Evolutionary conservation across 371 early-diverging fungal genomes (phyloP).

Genomic region (Mortierella sp.): DNA sequence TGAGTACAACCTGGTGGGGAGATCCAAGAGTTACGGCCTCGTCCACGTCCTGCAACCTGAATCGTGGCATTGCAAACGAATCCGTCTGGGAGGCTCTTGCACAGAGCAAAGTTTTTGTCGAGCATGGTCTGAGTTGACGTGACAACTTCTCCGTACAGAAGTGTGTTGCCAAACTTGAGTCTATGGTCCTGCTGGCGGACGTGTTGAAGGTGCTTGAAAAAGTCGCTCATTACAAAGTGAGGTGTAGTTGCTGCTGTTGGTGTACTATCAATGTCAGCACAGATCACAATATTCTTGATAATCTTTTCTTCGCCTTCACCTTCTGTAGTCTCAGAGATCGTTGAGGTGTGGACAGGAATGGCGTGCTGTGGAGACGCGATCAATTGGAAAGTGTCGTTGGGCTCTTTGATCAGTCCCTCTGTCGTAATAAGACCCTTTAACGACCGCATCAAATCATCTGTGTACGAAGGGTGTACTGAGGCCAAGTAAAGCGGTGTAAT

Average conservation of each 20-base stretch:
- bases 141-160: slow-evolving; percentile 83
- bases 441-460: slow-evolving; percentile 28
- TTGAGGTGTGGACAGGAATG: slow-evolving; percentile 32
- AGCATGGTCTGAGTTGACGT: slow-evolving; percentile 92
- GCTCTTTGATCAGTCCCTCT: slow-evolving; percentile 55
- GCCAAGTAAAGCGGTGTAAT: slow-evolving; percentile 71
- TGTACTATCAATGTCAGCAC: slow-evolving; percentile 21
- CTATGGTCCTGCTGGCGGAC: slow-evolving; percentile 9
- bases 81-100: slow-evolving; percentile 78
- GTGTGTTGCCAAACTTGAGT: slow-evolving; percentile 73
- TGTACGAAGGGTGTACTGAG: slow-evolving; percentile 56
- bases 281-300: slow-evolving; percentile 49
- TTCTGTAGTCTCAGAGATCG: slow-evolving; percentile 23
- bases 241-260: slow-evolving; percentile 57
- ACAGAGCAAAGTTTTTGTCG: slow-evolving; percentile 84
- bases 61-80: slow-evolving; percentile 81
- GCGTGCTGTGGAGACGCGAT: slow-evolving; percentile 35
- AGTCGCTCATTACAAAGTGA: slow-evolving; percentile 59
- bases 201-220: slow-evolving; percentile 40
- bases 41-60: slow-evolving; percentile 84
- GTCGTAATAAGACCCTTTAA: slow-evolving; percentile 30
- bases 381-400: slow-evolving; percentile 60
- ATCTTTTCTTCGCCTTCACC: slow-evolving; percentile 40
- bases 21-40: slow-evolving; percentile 95
- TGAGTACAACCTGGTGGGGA: slow-evolving; percentile 92